A percentile compares a stretch with the other conserved stretches of the same genome.
phyloP scores from a whole-genome alignment of 768 basidiomycete species.

The Mycena maculata region DNA sequence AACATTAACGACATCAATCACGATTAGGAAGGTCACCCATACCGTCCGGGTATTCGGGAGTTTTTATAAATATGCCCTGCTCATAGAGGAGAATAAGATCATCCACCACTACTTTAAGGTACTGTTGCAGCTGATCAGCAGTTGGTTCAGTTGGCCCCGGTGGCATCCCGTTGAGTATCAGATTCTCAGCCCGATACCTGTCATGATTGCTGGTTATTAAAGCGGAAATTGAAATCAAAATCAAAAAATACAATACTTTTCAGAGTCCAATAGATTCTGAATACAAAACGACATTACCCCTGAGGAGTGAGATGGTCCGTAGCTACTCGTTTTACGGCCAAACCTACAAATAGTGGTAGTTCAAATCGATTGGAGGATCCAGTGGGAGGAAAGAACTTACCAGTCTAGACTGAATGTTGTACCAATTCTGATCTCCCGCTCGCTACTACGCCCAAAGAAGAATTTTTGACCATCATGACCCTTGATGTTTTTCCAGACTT shows the following conservation, averaged over 20 bases:
- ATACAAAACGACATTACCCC: constrained; percentile 34
- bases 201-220: constrained; percentile 11
- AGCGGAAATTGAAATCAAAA: not conserved
- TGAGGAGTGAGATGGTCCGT: constrained; percentile 36
- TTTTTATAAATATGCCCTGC: constrained; percentile 35
- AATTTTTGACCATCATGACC: constrained; percentile 24
- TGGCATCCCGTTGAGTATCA: constrained; percentile 29
- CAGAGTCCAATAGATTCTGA: constrained; percentile 24
- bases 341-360: constrained; percentile 15
- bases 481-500: constrained; percentile 5
- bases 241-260: constrained; percentile 18
- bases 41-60: constrained; percentile 38
- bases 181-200: constrained; percentile 27
- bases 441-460: constrained; percentile 7
- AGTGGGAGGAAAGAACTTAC: constrained; percentile 14
- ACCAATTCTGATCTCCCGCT: constrained; percentile 23
- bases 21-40: not conserved
- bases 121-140: constrained; percentile 41
- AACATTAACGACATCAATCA: not conserved
- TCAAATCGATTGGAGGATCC: not conserved
- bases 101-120: constrained; percentile 41
- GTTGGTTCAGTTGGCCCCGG: constrained; percentile 45
- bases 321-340: constrained; percentile 28
- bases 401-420: constrained; percentile 32
- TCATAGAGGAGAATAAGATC: constrained; percentile 43